phyloP scores from a whole-genome alignment of 108 stramenopile genomes.

The Discostella stelligeroides region DNA sequence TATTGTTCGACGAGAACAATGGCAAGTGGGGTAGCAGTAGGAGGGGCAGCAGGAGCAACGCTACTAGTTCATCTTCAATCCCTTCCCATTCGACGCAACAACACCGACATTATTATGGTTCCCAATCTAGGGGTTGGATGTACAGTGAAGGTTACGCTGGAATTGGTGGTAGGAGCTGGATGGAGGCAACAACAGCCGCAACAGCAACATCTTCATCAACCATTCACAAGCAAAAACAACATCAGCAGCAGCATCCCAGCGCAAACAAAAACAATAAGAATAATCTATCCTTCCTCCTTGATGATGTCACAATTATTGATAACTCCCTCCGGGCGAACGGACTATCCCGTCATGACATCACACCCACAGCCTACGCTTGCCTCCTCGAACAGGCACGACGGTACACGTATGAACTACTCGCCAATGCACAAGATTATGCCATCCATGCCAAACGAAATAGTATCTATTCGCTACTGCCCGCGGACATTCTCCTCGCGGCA shows the following conservation, averaged over 20 bases:
- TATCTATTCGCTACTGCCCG: slow-evolving; percentile 37
- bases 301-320: slow-evolving; percentile 70
- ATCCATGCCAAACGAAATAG: slow-evolving; percentile 53
- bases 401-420: slow-evolving; percentile 70
- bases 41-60: too few relatives aligned
- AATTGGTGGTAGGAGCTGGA: slow-evolving; percentile 30
- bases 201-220: background rate
- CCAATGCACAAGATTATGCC: slow-evolving; percentile 84
- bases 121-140: slow-evolving; percentile 38
- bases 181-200: slow-evolving; percentile 21
- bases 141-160: slow-evolving; percentile 35
- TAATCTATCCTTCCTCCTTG: slow-evolving; percentile 46
- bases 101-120: slow-evolving; percentile 11
- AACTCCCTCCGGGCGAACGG: slow-evolving; percentile 58
- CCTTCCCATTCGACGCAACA: background rate
- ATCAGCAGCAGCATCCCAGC: background rate
- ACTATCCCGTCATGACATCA: slow-evolving; percentile 63
- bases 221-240: background rate
- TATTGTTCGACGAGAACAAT: too few relatives aligned
- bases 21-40: too few relatives aligned
- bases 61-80: background rate
- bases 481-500: slow-evolving; percentile 53
- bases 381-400: slow-evolving; percentile 82
- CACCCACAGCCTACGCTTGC: slow-evolving; percentile 73
- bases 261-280: background rate